phyloP scores from a whole-genome alignment of 352 stramenopile species.

The Globisporangium cystogenes region DNA sequence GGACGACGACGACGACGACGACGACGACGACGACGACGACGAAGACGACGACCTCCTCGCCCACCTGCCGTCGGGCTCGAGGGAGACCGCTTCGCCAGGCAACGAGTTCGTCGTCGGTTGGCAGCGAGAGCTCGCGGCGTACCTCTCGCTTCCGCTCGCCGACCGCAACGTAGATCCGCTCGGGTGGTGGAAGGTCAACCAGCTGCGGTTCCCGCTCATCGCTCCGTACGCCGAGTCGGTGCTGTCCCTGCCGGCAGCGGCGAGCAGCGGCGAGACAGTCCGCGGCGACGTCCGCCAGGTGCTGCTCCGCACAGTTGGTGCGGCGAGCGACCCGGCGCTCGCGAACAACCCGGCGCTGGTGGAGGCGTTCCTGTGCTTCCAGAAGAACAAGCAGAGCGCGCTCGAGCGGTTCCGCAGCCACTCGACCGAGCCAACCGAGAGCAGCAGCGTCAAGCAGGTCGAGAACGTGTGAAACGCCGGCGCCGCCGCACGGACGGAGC shows the following conservation, averaged over 20 bases:
- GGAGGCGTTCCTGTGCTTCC: conserved; percentile 76
- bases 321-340: conserved; percentile 31
- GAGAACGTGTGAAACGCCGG: conserved; percentile 42
- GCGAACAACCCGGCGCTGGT: conserved; percentile 44
- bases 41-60: conserved; percentile 73
- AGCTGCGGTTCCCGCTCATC: conserved; percentile 72
- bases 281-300: conserved; percentile 42
- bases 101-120: conserved; percentile 58
- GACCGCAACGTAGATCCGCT: conserved; percentile 74
- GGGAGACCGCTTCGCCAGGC: conserved; percentile 31
- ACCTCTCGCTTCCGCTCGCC: conserved; percentile 62
- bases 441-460: conserved; percentile 30
- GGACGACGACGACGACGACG: conserved; percentile 16
- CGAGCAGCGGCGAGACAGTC: conserved; percentile 53
- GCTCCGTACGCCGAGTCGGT: conserved; percentile 74
- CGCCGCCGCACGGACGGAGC: no score
- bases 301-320: conserved; percentile 50
- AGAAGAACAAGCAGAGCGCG: conserved; percentile 75
- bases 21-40: conserved; percentile 40
- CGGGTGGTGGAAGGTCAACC: conserved; percentile 72
- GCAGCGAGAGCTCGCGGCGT: conserved; percentile 72
- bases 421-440: conserved; percentile 14
- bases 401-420: conserved; percentile 72
- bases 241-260: conserved; percentile 55
- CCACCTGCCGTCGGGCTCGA: conserved; percentile 51